These are phyloP conservation scores for Saccharomyces hybrid DNA, from an alignment of 1,139 yeast species.

Conservation along the genomic window DNA sequence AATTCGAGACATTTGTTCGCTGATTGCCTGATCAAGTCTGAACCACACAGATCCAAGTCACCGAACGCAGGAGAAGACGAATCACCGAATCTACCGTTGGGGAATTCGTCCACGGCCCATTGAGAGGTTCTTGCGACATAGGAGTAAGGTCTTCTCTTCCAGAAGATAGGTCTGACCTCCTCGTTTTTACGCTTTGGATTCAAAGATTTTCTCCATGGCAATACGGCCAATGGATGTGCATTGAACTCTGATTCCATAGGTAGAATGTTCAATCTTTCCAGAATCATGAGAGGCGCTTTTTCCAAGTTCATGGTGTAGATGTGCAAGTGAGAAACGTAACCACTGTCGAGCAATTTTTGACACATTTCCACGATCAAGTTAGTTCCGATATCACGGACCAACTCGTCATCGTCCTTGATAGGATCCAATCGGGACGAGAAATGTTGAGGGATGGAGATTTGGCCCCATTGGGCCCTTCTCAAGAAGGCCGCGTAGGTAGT, in stretches of 20 bases:
- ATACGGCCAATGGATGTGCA: slow-evolving; percentile 25
- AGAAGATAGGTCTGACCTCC: slow-evolving; percentile 86
- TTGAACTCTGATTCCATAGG: slow-evolving; percentile 24
- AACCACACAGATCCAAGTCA: slow-evolving; percentile 72
- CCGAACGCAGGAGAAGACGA: slow-evolving; percentile 92
- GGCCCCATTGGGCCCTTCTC: slow-evolving; percentile 93
- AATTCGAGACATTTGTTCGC: slow-evolving; percentile 69
- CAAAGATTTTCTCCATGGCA: slow-evolving; percentile 89
- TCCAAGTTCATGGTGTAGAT: slow-evolving; percentile 96
- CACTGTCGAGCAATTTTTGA: slow-evolving; percentile 57
- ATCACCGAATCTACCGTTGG: slow-evolving; percentile 94
- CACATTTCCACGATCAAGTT: slow-evolving; percentile 83
- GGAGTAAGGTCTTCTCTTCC: slow-evolving; percentile 91
- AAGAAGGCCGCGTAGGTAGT: slow-evolving; percentile 87
- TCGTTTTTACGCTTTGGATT: slow-evolving; percentile 78
- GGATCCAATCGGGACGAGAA: slow-evolving; percentile 70
- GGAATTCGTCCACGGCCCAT: slow-evolving; percentile 77
- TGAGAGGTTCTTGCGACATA: slow-evolving; percentile 85
- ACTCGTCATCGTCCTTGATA: slow-evolving; percentile 81
- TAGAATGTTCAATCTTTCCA: slow-evolving; percentile 63
- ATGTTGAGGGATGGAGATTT: slow-evolving; percentile 66
- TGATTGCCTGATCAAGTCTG: slow-evolving; percentile 69
- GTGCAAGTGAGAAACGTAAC: slow-evolving; percentile 77
- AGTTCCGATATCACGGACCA: slow-evolving; percentile 82
- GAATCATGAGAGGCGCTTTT: slow-evolving; percentile 79